Base-by-base conservation (phyloP, 1,284 basidiomycete species). In the Sporisorium graminicola region DNA sequence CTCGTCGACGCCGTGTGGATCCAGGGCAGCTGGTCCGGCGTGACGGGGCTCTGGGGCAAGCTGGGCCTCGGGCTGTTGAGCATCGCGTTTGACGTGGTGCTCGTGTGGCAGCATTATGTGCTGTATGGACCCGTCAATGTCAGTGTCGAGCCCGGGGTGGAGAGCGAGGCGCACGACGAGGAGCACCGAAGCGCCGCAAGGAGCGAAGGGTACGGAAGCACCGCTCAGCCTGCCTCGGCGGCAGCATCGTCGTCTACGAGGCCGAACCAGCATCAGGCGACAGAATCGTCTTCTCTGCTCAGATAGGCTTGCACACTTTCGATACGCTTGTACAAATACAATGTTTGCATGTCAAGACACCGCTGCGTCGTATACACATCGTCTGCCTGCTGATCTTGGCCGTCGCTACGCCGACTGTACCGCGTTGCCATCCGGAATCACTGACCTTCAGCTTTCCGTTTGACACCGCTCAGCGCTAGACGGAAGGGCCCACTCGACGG, bases 81-180 rank as follows among this genome's bases (percentile, higher is more conserved):
- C 5, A 80, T 87, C 55, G 66, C 46, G 4, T 88, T 87, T 78
- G 86, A 87, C 65, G 14, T 76, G 0, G 55, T 86, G 14, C 82
- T 87, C 61, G 69, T 87, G 16, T 47, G 82, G 14, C 87, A 88
- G 75, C 87, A 87, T 66, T 87, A 83, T 58, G 60, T 85, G 14
- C 35, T 86, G 24, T 87, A 86, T 24, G 63, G 40, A 3, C 40
- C 40, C 6, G 40, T 43, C 1, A n/a, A 43, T 13, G n/a, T 20
- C 14, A 5, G 44, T 2, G 35, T 47, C 10, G 65, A 57, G n/a
- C 20, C 52, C 6, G 52, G 47, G 16, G 33, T 54, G 16, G 27
- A 44, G 5, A n/a, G 18, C 7, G 43, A 31, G 26, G 50, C 35
- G 29, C 7, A 43, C 20, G 27, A 54, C 12, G 42, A 49, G 3